Evolutionary conservation across 257 asterid genomes (phyloP), one percentile per base, ranked within the genome.

Genomic region (Marsdenia floribunda): DNA sequence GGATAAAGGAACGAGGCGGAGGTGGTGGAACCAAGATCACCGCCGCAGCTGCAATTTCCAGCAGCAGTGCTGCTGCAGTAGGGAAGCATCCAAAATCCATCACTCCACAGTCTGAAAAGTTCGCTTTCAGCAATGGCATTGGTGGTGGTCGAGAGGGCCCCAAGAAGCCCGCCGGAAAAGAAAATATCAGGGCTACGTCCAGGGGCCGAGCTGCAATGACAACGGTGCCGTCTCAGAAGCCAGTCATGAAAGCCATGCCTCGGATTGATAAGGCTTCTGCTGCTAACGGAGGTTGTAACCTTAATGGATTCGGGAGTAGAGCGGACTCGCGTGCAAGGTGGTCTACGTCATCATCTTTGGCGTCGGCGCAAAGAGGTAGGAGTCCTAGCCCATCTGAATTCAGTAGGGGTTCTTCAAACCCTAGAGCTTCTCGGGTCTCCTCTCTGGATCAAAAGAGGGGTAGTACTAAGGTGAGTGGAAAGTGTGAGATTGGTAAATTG

Each of bases 341-440:
- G 88, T 90, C 94, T 12, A 81, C 89, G 71, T 80, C 91, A 4
- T 86, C 97, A 14, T 89, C 93, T 44, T 44, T 16, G 58, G 68
- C 42, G 68, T n/a, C 74, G 6, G 57, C 26, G 35, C 74, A 26
- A 57, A 86, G 96, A 88, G 97, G 93, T 87, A 87, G 97, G 88
- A 90, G 92, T 80, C 79, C 89, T 83, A 90, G 96, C 72, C 97
- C 97, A 14, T 87, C 82, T 75, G 90, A 87, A 21, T 84, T 85
- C 71, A 76, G 54, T 70, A 85, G 91, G 73, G 81, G 18, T 59
- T 87, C 84, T 37, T 83, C 88, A 15, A 79, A 42, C 44, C 70
- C 85, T 73, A 86, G 88, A 87, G 88, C 70, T 76, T 78, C 87
- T 35, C 53, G 84, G 68, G 88, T 77, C 16, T 68, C 85, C 42